A percentile compares a stretch with the other conserved stretches of the same genome.
Evolutionary conservation across 257 asterid genomes (phyloP).

Genomic region (Solanum habrochaites): DNA sequence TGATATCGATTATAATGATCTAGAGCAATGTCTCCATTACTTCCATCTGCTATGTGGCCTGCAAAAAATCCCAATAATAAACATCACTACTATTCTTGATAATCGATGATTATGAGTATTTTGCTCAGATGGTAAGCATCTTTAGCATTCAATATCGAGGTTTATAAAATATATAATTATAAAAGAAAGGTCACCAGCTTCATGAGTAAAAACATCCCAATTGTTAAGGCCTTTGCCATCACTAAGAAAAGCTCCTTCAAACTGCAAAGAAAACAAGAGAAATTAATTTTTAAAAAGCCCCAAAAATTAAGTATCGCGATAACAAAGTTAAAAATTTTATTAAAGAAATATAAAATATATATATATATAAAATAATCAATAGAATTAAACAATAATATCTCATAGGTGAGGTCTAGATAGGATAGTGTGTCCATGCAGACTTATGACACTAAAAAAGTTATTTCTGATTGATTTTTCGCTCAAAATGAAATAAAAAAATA

Average conservation of each 20-base stretch:
- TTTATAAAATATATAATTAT: neutral
- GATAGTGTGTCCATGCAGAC: too few relatives aligned
- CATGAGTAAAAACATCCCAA: slow-evolving; percentile 31
- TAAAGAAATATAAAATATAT: neutral
- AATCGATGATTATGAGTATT: too few relatives aligned
- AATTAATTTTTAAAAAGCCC: too few relatives aligned
- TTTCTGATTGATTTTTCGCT: too few relatives aligned
- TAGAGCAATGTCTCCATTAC: slow-evolving; percentile 30
- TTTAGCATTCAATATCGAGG: neutral
- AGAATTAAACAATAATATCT: too few relatives aligned
- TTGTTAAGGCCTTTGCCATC: slow-evolving; percentile 32
- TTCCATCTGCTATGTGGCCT: slow-evolving; percentile 32
- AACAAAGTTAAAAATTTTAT: neutral
- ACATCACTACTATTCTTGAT: neutral
- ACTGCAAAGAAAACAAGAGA: slow-evolving; percentile 7
- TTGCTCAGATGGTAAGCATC: too few relatives aligned
- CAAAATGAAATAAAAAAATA: too few relatives aligned
- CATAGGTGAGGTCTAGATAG: too few relatives aligned
- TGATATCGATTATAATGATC: slow-evolving; percentile 34
- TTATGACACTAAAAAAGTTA: too few relatives aligned
- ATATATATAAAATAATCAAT: too few relatives aligned
- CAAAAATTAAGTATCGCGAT: neutral
- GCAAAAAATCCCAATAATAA: neutral
- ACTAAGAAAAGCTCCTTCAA: slow-evolving; percentile 29
- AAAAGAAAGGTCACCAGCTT: slow-evolving; percentile 5